Evolutionary conservation across 441 rosid species (phyloP).

Genomic region (Hypseocharis bilobata): DNA sequence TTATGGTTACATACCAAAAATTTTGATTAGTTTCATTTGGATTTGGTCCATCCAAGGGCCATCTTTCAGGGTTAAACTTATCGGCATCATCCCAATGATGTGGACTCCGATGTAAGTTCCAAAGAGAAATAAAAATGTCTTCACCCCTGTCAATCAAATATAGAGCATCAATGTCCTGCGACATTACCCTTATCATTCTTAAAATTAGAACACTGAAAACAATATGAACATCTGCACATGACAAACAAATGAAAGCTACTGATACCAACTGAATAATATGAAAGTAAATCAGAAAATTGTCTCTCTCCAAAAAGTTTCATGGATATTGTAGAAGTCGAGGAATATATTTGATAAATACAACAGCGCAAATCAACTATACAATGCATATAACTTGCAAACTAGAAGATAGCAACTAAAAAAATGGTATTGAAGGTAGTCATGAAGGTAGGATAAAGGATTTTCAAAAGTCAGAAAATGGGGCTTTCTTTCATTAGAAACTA

Average conservation of each 20-base stretch:
- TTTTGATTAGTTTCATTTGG: conserved; percentile 96
- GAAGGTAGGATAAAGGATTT: neutral
- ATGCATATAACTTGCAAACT: neutral
- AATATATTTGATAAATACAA: no score
- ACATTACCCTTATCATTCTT: no score
- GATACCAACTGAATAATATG: neutral
- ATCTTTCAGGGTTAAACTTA: conserved; percentile 89
- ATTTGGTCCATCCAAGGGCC: conserved; percentile 93
- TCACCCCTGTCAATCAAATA: conserved; percentile 47
- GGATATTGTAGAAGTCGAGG: neutral
- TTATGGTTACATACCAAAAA: conserved; percentile 45
- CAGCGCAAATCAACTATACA: neutral
- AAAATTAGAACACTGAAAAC: neutral
- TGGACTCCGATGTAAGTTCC: conserved; percentile 94
- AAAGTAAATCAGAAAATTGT: neutral
- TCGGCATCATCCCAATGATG: conserved; percentile 67
- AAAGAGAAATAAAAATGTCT: conserved; percentile 81
- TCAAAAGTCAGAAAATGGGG: no score
- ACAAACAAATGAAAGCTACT: neutral
- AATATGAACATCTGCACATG: neutral
- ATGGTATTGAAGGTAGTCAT: neutral
- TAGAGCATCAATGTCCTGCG: neutral
- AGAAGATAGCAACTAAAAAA: neutral
- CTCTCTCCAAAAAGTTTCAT: no score
- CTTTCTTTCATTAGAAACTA: no score